Evolutionary conservation across 306 rosid genomes (phyloP), one percentile per base, ranked within the genome.

Genomic region (Rosa multiflora): DNA sequence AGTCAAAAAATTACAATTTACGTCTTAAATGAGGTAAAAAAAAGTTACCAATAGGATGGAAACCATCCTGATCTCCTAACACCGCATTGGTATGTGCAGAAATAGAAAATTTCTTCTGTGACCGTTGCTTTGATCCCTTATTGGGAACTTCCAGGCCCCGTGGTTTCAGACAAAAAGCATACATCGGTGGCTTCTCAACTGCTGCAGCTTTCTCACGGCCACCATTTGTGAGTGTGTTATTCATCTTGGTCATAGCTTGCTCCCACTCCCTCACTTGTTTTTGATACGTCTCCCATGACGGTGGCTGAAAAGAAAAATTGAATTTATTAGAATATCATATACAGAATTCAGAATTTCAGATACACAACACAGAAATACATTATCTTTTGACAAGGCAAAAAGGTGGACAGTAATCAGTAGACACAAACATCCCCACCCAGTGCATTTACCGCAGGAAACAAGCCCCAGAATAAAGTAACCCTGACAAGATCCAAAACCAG

Each of bases 161-260:
- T 61, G 99, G 99, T 86, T 93, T 96, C 86, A 91, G 75, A 86
- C 99, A 96, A 81, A 96, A 96, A 23, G 99, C 99, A 83, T 84
- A 91, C 96, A 93, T 91, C 55, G 88, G 89, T 5, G 99, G 98
- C 89, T 96, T 96, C 86, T 93, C 98, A 80, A 82, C 52, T 81
- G 85, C 58, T 67, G 87, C 84, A 76, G 72, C 82, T 86, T 83
- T 91, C 68, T 82, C 88, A 39, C 44, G 84, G 76, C 76, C 80
- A 66, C 96, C 98, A 76, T 86, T 86, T 68, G 86, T 55, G 49
- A 73, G 71, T 72, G 75, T 70, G 61, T 59, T 44, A 77, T 35
- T 82, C 86, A 70, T 85, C 86, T 91, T 93, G 64, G 76, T 83
- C 82, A 80, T 77, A 29, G 87, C 80, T 73, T 80, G 87, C 84